phyloP scores from a whole-genome alignment of 129 eudicot genomes.

The Flaveria robusta region DNA sequence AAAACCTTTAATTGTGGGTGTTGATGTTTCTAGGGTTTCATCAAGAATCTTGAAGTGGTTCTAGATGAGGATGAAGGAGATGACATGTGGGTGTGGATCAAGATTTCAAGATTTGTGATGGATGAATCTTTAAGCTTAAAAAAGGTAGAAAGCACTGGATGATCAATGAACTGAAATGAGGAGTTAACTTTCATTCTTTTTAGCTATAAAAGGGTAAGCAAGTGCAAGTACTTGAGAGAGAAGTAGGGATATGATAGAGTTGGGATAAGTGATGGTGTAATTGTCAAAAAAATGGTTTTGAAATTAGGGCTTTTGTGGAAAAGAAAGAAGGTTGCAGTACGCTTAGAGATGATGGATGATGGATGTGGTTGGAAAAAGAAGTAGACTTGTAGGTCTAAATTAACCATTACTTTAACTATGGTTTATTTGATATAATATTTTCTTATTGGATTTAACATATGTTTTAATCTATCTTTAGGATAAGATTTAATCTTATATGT shows the following conservation, averaged over 20 bases:
- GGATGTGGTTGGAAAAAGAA: conserved; percentile 36
- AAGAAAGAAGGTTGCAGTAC: conserved; percentile 58
- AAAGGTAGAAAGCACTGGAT: conserved; percentile 39
- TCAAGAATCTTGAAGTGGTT: conserved; percentile 24
- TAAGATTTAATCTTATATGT: not conserved
- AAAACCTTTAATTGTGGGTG: conserved; percentile 31
- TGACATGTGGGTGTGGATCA: conserved; percentile 18
- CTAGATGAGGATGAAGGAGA: conserved; percentile 10
- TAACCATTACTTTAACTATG: not conserved
- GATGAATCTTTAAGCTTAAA: conserved; percentile 38
- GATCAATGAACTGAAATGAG: conserved; percentile 28
- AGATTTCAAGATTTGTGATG: conserved; percentile 28
- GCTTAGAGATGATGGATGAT: conserved; percentile 52
- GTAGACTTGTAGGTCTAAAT: conserved; percentile 29
- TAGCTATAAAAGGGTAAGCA: conserved; percentile 45
- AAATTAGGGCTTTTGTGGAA: conserved; percentile 74
- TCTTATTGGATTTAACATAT: not conserved
- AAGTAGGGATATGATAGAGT: conserved; percentile 24
- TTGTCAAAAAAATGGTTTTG: conserved; percentile 38
- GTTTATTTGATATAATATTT: not conserved
- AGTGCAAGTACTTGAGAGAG: conserved; percentile 42
- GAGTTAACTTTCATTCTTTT: conserved; percentile 30
- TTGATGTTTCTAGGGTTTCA: conserved; percentile 38
- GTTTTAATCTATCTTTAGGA: not conserved
- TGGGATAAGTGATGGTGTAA: conserved; percentile 35